Percentiles rank a stretch among this genome's conserved stretches.
Evolutionary conservation across 2,329 filamentous ascomycete genomes (phyloP).

Genomic region (Neonectria punicea): DNA sequence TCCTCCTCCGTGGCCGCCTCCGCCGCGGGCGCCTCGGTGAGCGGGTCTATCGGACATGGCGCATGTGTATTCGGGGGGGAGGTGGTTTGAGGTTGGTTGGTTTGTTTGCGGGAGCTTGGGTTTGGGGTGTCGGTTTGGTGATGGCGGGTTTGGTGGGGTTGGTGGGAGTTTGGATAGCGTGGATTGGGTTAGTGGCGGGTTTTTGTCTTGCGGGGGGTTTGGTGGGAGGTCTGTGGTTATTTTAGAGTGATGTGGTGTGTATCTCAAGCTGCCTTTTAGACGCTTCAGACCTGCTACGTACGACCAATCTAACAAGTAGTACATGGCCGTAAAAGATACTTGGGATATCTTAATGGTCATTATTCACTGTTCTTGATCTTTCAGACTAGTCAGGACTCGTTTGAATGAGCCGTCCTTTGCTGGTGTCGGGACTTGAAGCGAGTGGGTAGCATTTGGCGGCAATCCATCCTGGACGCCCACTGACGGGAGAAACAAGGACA

Average conservation of each 20-base stretch:
- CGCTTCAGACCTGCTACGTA: not conserved
- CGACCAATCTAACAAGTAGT: not conserved
- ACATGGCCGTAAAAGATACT: not conserved
- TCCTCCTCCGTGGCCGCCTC: conserved; percentile 50
- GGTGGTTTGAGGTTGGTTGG: conserved; percentile 10
- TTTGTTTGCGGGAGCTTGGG: conserved; percentile 19
- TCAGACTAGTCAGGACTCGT: not conserved
- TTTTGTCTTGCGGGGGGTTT: not conserved
- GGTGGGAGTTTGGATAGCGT: not conserved
- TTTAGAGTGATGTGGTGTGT: not conserved
- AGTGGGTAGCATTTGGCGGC: not conserved
- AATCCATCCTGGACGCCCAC: not conserved
- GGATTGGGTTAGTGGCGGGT: conserved; percentile 13
- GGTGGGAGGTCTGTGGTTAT: not conserved
- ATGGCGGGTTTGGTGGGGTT: conserved; percentile 27
- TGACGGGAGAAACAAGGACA: not conserved
- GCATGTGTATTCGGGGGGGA: conserved; percentile 30
- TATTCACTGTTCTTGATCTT: not conserved
- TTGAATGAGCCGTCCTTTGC: not conserved
- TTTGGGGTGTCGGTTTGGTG: conserved; percentile 7
- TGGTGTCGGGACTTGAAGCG: not conserved
- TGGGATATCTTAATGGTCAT: not conserved
- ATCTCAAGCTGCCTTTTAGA: conserved; percentile 9
- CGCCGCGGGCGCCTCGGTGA: conserved; percentile 58
- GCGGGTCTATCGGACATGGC: conserved; percentile 63